These are phyloP conservation scores for Acanthamoeba triangularis DNA, from an alignment of 208 protist species.

Conservation along the genomic window DNA sequence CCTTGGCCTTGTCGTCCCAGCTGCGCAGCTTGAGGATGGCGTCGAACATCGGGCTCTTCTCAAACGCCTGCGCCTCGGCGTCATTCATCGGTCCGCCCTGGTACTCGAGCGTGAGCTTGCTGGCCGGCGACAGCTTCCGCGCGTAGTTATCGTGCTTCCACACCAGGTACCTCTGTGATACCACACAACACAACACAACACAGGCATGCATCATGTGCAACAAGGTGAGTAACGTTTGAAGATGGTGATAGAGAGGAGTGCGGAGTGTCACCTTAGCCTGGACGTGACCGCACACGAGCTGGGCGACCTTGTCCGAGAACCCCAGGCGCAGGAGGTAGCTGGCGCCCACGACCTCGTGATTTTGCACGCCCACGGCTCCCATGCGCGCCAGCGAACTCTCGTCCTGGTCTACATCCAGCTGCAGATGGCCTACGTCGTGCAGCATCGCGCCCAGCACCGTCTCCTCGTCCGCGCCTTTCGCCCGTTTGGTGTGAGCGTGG, in stretches of 20 bases:
- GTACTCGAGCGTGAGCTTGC: slow-evolving; percentile 64
- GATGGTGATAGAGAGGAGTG: not conserved
- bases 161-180: slow-evolving; percentile 12
- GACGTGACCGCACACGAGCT: slow-evolving; percentile 48
- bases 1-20: slow-evolving; percentile 77
- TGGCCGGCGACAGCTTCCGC: slow-evolving; percentile 64
- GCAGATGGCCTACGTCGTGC: slow-evolving; percentile 65
- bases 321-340: slow-evolving; percentile 31
- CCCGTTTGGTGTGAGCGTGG: not conserved
- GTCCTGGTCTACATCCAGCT: not conserved
- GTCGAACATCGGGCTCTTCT: slow-evolving; percentile 51
- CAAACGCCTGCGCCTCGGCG: slow-evolving; percentile 24
- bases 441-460: slow-evolving; percentile 51
- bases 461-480: slow-evolving; percentile 49
- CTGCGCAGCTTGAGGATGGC: slow-evolving; percentile 59
- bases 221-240: not conserved
- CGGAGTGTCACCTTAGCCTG: slow-evolving; percentile 43
- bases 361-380: not conserved
- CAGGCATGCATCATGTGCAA: not conserved
- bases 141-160: slow-evolving; percentile 62
- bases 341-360: slow-evolving; percentile 42
- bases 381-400: not conserved
- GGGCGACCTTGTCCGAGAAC: slow-evolving; percentile 48
- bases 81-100: slow-evolving; percentile 71
- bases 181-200: no score